Evolutionary conservation across 1,284 basidiomycete species (phyloP).

Genomic region (Cutaneotrichosporon mucoides): DNA sequence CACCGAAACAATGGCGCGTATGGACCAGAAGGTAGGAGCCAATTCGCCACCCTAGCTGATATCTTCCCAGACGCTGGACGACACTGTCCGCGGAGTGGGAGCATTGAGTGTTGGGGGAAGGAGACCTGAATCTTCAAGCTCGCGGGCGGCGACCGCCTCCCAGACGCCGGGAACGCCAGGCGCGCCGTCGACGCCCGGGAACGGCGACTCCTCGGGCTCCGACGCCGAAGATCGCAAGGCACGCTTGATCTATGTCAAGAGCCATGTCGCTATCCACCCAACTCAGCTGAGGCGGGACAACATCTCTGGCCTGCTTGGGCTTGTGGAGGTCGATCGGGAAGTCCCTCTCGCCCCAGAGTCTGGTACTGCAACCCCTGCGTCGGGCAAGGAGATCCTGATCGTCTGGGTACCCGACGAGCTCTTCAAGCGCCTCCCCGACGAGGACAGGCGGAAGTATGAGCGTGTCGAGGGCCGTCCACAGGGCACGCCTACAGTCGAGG

Average conservation of each 20-base stretch:
- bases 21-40: not conserved
- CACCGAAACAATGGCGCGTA: not conserved
- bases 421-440: slow-evolving; percentile 41
- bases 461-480: slow-evolving; percentile 27
- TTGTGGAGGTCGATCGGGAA: slow-evolving; percentile 61
- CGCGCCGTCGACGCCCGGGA: not conserved
- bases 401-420: slow-evolving; percentile 48
- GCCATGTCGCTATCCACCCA: slow-evolving; percentile 90
- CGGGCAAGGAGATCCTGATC: slow-evolving; percentile 33
- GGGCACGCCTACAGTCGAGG: slow-evolving; percentile 28
- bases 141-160: not conserved
- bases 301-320: slow-evolving; percentile 82
- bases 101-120: not conserved
- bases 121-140: not conserved
- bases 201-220: not conserved
- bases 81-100: not conserved
- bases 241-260: slow-evolving; percentile 74
- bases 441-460: slow-evolving; percentile 38
- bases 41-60: not conserved
- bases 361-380: not conserved
- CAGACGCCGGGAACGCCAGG: not conserved
- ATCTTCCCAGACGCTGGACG: not conserved
- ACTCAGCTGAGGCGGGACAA: slow-evolving; percentile 88
- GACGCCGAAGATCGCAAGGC: slow-evolving; percentile 28
- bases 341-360: slow-evolving; percentile 11